Conservation (phyloP, 192 early-diverging fungal species). For the Dissophora ornata region DNA sequence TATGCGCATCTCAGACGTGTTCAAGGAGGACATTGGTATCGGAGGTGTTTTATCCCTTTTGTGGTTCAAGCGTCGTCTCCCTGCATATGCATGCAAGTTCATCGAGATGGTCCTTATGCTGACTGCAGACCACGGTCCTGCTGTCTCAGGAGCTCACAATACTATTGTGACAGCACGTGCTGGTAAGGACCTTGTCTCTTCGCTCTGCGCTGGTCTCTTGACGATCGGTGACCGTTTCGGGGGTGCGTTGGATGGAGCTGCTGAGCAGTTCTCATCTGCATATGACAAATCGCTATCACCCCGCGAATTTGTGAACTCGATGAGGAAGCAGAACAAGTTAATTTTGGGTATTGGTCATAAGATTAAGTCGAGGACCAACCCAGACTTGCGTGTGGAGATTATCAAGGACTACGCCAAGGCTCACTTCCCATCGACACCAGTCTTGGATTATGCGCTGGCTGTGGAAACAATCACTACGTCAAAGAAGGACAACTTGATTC, state of each 20-base stretch:
- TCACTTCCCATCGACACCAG: conserved; percentile 87
- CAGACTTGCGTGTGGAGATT: conserved; percentile 94
- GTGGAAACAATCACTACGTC: conserved; percentile 95
- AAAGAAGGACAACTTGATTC: conserved; percentile 98
- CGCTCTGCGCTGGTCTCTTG: conserved; percentile 92
- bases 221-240: conserved; percentile 99
- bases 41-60: conserved; percentile 96
- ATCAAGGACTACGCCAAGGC: conserved; percentile 93
- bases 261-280: conserved; percentile 88
- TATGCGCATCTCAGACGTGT: conserved; percentile 98
- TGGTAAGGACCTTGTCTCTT: conserved; percentile 97
- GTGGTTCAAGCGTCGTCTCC: conserved; percentile 99
- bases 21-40: conserved; percentile 98
- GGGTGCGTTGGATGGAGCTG: conserved; percentile 97
- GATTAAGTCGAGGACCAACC: conserved; percentile 99
- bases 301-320: conserved; percentile 93
- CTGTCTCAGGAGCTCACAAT: conserved; percentile 92
- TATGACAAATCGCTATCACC: conserved; percentile 95
- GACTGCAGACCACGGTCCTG: conserved; percentile 99
- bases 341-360: conserved; percentile 99
- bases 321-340: conserved; percentile 96
- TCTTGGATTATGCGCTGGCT: conserved; percentile 93
- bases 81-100: conserved; percentile 94
- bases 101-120: conserved; percentile 99
- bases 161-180: conserved; percentile 95